These are phyloP conservation scores for Aspergillus versicolor DNA, from an alignment of 2,329 filamentous ascomycete genomes.

Conservation along the genomic window DNA sequence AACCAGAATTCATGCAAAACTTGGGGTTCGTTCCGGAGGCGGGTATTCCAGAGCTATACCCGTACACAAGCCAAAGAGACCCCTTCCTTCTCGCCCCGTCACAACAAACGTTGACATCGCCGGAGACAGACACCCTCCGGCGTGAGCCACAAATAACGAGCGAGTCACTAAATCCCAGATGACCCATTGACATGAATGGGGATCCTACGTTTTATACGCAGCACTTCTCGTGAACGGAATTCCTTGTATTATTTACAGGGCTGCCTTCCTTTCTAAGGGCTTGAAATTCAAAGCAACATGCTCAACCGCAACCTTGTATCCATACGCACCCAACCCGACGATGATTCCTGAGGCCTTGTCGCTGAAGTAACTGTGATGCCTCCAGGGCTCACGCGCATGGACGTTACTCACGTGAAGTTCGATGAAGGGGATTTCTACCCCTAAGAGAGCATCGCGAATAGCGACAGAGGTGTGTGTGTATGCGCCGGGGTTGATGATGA, in stretches of 20 bases:
- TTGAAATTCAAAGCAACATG: slow-evolving; percentile 43
- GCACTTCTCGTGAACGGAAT: background rate
- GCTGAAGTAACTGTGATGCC: slow-evolving; percentile 69
- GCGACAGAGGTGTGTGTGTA: slow-evolving; percentile 76
- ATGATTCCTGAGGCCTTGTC: slow-evolving; percentile 76
- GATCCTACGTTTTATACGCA: background rate
- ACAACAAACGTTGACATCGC: slow-evolving; percentile 23
- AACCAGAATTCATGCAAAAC: slow-evolving; percentile 41
- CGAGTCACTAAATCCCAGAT: slow-evolving; percentile 9
- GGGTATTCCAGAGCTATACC: slow-evolving; percentile 38
- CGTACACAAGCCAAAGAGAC: slow-evolving; percentile 34
- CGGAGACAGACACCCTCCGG: slow-evolving; percentile 20
- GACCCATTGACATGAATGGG: background rate
- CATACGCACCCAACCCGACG: slow-evolving; percentile 64
- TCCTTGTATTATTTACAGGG: slow-evolving; percentile 11
- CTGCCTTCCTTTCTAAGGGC: slow-evolving; percentile 29
- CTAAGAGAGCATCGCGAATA: slow-evolving; percentile 70
- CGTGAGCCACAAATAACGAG: slow-evolving; percentile 22
- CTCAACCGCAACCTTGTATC: slow-evolving; percentile 62
- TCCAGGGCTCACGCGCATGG: slow-evolving; percentile 67
- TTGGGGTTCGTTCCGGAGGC: slow-evolving; percentile 37
- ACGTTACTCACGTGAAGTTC: slow-evolving; percentile 78
- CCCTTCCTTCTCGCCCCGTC: slow-evolving; percentile 34
- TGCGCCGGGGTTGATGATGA: slow-evolving; percentile 72
- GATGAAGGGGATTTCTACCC: slow-evolving; percentile 69